Conservation (phyloP, 306 rosid species). For the Begonia loranthoides region DNA sequence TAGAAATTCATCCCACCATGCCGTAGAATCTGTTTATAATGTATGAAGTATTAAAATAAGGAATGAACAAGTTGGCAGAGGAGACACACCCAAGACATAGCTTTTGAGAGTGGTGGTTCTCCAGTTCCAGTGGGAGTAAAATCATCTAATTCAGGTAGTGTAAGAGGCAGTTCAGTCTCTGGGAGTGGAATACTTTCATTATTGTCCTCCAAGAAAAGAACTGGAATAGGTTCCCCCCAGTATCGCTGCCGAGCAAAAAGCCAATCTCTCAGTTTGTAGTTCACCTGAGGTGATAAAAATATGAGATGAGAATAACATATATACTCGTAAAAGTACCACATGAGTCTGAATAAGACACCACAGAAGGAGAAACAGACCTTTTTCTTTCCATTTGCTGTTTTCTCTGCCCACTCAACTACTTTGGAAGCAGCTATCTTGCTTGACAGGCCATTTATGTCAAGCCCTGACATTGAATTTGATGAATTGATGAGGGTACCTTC, state of each 20-base stretch:
- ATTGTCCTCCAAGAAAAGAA: slow-evolving; percentile 59
- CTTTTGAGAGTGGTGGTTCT: slow-evolving; percentile 88
- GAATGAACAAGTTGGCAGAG: background rate
- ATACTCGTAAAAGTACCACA: background rate
- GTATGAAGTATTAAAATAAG: too few relatives aligned
- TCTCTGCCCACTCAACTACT: slow-evolving; percentile 84
- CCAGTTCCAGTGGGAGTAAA: slow-evolving; percentile 94
- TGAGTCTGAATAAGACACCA: slow-evolving; percentile 8
- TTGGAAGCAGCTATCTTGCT: slow-evolving; percentile 66
- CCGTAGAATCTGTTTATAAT: too few relatives aligned
- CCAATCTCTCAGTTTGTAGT: slow-evolving; percentile 96
- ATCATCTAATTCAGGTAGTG: slow-evolving; percentile 89
- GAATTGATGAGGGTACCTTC: slow-evolving; percentile 62
- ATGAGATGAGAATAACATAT: background rate
- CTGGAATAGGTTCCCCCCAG: slow-evolving; percentile 99
- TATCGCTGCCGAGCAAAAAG: slow-evolving; percentile 98
- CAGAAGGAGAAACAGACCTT: slow-evolving; percentile 35
- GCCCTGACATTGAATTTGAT: slow-evolving; percentile 37
- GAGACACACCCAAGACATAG: slow-evolving; percentile 65
- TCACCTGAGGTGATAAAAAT: slow-evolving; percentile 44
- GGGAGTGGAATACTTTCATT: slow-evolving; percentile 57
- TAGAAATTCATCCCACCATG: background rate
- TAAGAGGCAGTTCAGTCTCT: slow-evolving; percentile 77
- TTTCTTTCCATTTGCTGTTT: slow-evolving; percentile 72
- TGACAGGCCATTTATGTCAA: slow-evolving; percentile 65